phyloP scores from a whole-genome alignment of 2,329 filamentous ascomycete genomes.

The Aspergillus carbonarius region DNA sequence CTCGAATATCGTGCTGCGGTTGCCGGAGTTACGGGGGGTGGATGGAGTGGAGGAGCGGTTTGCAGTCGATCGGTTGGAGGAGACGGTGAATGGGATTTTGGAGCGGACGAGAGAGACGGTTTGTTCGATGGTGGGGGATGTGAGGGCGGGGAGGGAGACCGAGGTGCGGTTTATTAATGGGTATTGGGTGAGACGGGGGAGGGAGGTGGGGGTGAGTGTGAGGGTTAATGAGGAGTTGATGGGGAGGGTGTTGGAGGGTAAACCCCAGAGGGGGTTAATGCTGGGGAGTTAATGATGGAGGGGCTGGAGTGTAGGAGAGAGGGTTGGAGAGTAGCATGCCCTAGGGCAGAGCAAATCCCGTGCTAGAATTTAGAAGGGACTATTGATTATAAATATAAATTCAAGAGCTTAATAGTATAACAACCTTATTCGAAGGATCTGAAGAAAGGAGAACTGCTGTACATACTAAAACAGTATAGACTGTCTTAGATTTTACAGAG shows the following conservation, averaged over 20 bases:
- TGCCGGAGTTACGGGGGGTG: conserved; percentile 14
- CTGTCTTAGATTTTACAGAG: too few relatives aligned
- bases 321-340: too few relatives aligned
- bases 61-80: conserved; percentile 8
- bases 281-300: too few relatives aligned
- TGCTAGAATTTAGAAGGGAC: too few relatives aligned
- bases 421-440: too few relatives aligned
- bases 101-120: conserved; percentile 12
- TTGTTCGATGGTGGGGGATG: conserved; percentile 20
- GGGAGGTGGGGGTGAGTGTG: neutral
- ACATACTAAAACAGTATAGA: too few relatives aligned
- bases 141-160: conserved; percentile 16
- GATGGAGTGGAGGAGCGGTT: conserved; percentile 12
- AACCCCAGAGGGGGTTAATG: too few relatives aligned
- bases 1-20: conserved; percentile 11
- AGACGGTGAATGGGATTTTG: conserved; percentile 16
- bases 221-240: conserved; percentile 10
- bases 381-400: too few relatives aligned
- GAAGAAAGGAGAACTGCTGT: too few relatives aligned
- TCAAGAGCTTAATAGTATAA: too few relatives aligned
- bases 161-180: conserved; percentile 21
- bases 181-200: conserved; percentile 14
- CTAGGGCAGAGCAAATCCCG: too few relatives aligned
- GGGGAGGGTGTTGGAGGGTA: neutral
- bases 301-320: too few relatives aligned